Percentiles rank a stretch among this genome's conserved stretches.
Conservation (phyloP, 202 grass and related monocot species). For the Schoenoplectus tabernaemontani region DNA sequence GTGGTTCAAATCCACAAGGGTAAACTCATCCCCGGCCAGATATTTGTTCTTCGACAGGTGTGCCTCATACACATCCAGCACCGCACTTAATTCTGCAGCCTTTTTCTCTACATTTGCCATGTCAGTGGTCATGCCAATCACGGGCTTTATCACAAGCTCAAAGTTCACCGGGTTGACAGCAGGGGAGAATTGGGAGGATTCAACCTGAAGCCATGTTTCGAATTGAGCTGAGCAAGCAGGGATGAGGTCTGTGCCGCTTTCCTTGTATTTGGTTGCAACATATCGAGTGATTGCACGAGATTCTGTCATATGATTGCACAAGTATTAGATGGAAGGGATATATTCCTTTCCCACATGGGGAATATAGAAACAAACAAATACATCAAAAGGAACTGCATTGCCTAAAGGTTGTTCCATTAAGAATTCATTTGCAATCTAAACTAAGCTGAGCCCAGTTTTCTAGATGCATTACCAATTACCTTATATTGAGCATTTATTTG, state of each 20-base stretch:
- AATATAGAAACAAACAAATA: not conserved
- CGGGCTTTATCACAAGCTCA: slow-evolving; percentile 50
- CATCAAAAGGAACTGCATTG: not conserved
- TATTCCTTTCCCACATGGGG: not conserved
- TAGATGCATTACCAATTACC: not conserved
- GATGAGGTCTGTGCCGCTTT: slow-evolving; percentile 26
- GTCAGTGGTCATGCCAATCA: slow-evolving; percentile 39
- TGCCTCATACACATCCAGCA: slow-evolving; percentile 70
- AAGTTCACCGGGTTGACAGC: slow-evolving; percentile 22
- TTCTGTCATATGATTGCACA: slow-evolving; percentile 33
- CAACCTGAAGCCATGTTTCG: slow-evolving; percentile 72
- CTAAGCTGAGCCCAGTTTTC: not conserved
- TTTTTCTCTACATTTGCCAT: slow-evolving; percentile 36
- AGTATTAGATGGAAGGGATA: not conserved
- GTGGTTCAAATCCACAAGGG: slow-evolving; percentile 75
- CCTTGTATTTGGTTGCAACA: slow-evolving; percentile 65
- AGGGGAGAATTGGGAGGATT: slow-evolving; percentile 62
- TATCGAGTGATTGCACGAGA: slow-evolving; percentile 70
- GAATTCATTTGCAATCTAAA: not conserved
- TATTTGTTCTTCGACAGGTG: slow-evolving; percentile 60
- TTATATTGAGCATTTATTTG: not conserved
- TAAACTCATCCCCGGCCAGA: slow-evolving; percentile 49
- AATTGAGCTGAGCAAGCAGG: slow-evolving; percentile 35
- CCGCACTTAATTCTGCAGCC: slow-evolving; percentile 25
- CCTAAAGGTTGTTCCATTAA: too few relatives aligned